Base-by-base conservation (phyloP, 2,329 filamentous ascomycete species). In the Curvularia verruculosa region DNA sequence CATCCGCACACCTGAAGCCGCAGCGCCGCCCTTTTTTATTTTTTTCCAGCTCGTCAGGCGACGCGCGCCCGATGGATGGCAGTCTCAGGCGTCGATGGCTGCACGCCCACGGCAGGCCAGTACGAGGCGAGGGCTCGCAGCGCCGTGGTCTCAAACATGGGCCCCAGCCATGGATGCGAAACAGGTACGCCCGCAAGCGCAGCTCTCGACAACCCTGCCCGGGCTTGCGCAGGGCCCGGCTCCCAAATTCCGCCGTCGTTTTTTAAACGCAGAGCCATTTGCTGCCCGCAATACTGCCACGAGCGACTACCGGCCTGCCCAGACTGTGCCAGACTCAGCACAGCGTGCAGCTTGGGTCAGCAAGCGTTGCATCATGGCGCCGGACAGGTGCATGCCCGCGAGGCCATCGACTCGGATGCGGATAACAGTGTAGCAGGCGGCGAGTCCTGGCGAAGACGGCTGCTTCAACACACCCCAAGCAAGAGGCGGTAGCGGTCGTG, bases 231-330 rank as follows among this genome's bases (percentile, higher is more conserved):
- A 64, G 58, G 61, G 59, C 60, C 66, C 70, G 68, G 69, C 67
- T 69, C 61, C 67, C 67, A 67, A 63, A 59, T 64, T 67, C 67
- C 67, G 67, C 60, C 55, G 63, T 65, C 63, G 65, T 68, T 70
- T 68, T 71, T 64, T 68, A 69, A 67, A 71, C 71, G 69, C 67
- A 66, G 52, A 64, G 63, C 63, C 58, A 71, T 72, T 70, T 68
- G 69, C 63, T 69, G 57, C 47, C 39, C 52, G 61, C 59, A 58
- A 28, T 52, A 52, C 66, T 68, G 67, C 68, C 69, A 70, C 67
- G 66, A 65, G 67, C 59, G 60, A 63, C 43, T 60, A 60, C 66
- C 61, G 60, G 64, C 59, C 60, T 64, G 64, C 58, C 64, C 64
- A 66, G 67, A 54, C 65, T 58, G 62, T 56, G 68, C 65, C 63